Conservation (phyloP, 2,329 filamentous ascomycete species). For the Aspergillus uvarum region DNA sequence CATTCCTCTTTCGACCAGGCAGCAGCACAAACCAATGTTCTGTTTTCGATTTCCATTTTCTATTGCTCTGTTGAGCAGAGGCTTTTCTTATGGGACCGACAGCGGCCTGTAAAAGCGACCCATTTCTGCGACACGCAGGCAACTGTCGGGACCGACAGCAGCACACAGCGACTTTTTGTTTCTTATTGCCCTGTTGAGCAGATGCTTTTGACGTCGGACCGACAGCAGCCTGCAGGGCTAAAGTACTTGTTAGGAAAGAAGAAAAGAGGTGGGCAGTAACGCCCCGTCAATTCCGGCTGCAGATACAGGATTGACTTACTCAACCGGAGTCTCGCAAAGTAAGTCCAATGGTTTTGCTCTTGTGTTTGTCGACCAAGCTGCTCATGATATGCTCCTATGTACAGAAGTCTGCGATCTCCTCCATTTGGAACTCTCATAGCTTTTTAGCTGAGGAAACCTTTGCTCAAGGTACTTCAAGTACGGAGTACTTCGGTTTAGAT, state of each 20-base stretch:
- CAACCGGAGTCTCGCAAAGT: slow-evolving; percentile 23
- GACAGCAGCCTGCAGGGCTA: not conserved
- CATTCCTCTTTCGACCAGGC: no score
- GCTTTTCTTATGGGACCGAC: no score
- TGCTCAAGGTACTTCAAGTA: slow-evolving; percentile 27
- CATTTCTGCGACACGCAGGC: no score
- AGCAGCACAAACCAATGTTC: no score
- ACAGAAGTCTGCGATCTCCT: slow-evolving; percentile 27
- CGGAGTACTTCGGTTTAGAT: slow-evolving; percentile 22
- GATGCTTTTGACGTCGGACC: no score
- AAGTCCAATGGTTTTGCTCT: slow-evolving; percentile 1
- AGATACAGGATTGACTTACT: slow-evolving; percentile 10
- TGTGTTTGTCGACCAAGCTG: not conserved
- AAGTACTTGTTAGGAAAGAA: slow-evolving; percentile 6
- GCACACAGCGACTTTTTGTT: no score
- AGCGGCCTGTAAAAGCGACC: no score
- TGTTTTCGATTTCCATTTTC: no score
- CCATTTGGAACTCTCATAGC: slow-evolving; percentile 18
- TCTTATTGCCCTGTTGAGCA: no score
- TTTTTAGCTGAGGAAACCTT: slow-evolving; percentile 22
- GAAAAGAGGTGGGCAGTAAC: slow-evolving; percentile 22
- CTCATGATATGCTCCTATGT: not conserved
- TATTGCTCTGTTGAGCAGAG: no score
- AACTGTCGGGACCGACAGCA: no score
- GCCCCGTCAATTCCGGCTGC: slow-evolving; percentile 13